These are phyloP conservation scores for Volvariella volvacea DNA, from an alignment of 1,284 basidiomycete species.

Conservation along the genomic window DNA sequence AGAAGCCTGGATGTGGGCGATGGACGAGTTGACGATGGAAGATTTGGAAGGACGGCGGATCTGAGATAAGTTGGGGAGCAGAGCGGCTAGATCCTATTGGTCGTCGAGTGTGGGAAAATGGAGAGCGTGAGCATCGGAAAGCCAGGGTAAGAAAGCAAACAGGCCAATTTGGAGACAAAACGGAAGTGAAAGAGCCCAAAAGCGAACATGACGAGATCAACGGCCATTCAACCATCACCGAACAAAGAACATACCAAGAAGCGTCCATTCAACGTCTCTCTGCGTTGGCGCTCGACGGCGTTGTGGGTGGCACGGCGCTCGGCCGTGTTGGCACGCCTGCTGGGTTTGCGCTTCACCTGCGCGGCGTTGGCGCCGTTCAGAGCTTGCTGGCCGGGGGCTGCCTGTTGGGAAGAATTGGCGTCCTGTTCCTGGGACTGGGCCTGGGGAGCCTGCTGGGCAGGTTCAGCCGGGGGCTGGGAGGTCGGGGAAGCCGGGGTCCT, in stretches of 20 bases:
- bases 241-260: conserved; percentile 59
- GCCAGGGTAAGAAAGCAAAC: neutral
- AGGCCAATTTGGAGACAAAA: conserved; percentile 11
- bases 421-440: conserved; percentile 18
- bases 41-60: conserved; percentile 91
- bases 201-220: conserved; percentile 9
- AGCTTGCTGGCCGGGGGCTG: conserved; percentile 8
- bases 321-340: conserved; percentile 83
- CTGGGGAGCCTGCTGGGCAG: conserved; percentile 4
- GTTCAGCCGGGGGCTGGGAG: conserved; percentile 17
- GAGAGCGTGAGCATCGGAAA: conserved; percentile 4
- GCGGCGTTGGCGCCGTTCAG: conserved; percentile 18
- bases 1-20: conserved; percentile 77
- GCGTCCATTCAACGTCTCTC: conserved; percentile 86
- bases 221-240: too few relatives aligned
- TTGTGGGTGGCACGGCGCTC: conserved; percentile 93
- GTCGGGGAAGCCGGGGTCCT: conserved; percentile 44
- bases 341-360: conserved; percentile 66
- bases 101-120: conserved; percentile 1
- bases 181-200: conserved; percentile 7
- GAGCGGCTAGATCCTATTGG: conserved; percentile 73
- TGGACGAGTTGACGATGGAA: conserved; percentile 89
- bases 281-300: conserved; percentile 85
- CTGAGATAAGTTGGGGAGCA: conserved; percentile 83
- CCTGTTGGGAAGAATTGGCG: conserved; percentile 14